phyloP scores from a whole-genome alignment of 257 asterid species.

The Lithospermum erythrorhizon region DNA sequence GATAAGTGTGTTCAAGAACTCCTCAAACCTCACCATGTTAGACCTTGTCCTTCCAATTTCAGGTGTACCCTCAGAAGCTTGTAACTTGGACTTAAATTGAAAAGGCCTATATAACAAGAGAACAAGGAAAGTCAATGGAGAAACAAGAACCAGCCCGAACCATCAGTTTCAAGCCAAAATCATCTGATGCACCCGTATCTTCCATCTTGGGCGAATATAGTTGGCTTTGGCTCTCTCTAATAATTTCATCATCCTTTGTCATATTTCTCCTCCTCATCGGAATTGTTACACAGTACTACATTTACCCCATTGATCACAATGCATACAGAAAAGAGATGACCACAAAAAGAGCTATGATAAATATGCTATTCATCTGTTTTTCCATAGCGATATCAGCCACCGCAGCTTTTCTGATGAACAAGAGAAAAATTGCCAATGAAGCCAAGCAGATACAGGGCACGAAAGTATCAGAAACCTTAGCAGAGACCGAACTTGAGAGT shows the following conservation, averaged over 20 bases:
- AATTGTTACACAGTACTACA: slow-evolving; percentile 43
- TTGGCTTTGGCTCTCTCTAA: slow-evolving; percentile 90
- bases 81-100: slow-evolving; percentile 51
- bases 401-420: slow-evolving; percentile 68
- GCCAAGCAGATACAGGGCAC: slow-evolving; percentile 35
- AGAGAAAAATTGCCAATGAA: slow-evolving; percentile 48
- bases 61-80: slow-evolving; percentile 21
- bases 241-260: slow-evolving; percentile 66
- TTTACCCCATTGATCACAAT: slow-evolving; percentile 72
- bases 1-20: slow-evolving; percentile 53
- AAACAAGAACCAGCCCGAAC: slow-evolving; percentile 24
- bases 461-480: slow-evolving; percentile 27
- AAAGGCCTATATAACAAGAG: slow-evolving; percentile 77
- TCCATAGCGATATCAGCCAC: slow-evolving; percentile 46
- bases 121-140: slow-evolving; percentile 32
- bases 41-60: slow-evolving; percentile 67
- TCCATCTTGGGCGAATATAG: slow-evolving; percentile 60
- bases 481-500: slow-evolving; percentile 64
- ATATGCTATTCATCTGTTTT: slow-evolving; percentile 38
- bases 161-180: slow-evolving; percentile 47
- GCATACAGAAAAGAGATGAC: neutral
- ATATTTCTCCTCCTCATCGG: slow-evolving; percentile 60
- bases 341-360: slow-evolving; percentile 1
- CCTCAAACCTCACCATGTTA: slow-evolving; percentile 58
- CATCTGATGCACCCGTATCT: slow-evolving; percentile 51